phyloP scores from a whole-genome alignment of 805 yeast genomes.

The Cyberlindnera saturnus region DNA sequence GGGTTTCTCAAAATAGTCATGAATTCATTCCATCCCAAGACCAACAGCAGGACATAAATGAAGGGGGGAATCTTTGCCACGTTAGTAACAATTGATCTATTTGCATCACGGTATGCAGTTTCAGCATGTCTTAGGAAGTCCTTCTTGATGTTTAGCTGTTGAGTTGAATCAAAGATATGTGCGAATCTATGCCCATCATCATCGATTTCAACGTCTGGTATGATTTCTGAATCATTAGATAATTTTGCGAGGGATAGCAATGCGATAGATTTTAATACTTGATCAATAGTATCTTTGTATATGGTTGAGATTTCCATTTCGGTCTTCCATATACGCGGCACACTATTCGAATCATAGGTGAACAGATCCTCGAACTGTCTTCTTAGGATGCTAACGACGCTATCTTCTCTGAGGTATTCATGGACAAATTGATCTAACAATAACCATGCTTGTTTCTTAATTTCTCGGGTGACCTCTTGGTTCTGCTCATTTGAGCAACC shows the following conservation, averaged over 20 bases:
- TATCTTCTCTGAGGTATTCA: slow-evolving; percentile 61
- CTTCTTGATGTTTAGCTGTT: slow-evolving; percentile 48
- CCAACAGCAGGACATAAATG: slow-evolving; percentile 64
- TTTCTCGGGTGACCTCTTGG: slow-evolving; percentile 30
- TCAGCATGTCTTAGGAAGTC: slow-evolving; percentile 73
- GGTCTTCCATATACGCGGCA: slow-evolving; percentile 78
- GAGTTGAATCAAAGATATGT: slow-evolving; percentile 49
- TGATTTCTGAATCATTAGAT: slow-evolving; percentile 46
- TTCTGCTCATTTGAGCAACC: slow-evolving; percentile 44
- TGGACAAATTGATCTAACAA: slow-evolving; percentile 51
- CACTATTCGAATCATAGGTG: slow-evolving; percentile 74
- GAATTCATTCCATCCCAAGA: slow-evolving; percentile 94
- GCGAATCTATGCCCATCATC: slow-evolving; percentile 43
- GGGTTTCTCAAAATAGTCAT: slow-evolving; percentile 86
- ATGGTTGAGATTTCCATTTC: slow-evolving; percentile 64
- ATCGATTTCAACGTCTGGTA: slow-evolving; percentile 48
- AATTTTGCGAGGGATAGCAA: slow-evolving; percentile 46
- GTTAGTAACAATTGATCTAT: slow-evolving; percentile 74
- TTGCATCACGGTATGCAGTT: slow-evolving; percentile 78
- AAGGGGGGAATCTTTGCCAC: slow-evolving; percentile 79
- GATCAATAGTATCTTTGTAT: slow-evolving; percentile 53
- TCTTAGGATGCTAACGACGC: slow-evolving; percentile 57
- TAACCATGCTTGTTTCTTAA: slow-evolving; percentile 60
- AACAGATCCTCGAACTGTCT: slow-evolving; percentile 79
- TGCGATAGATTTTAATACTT: slow-evolving; percentile 55